phyloP scores from a whole-genome alignment of 2,329 filamentous ascomycete genomes.

The Hypoxylon sp. region DNA sequence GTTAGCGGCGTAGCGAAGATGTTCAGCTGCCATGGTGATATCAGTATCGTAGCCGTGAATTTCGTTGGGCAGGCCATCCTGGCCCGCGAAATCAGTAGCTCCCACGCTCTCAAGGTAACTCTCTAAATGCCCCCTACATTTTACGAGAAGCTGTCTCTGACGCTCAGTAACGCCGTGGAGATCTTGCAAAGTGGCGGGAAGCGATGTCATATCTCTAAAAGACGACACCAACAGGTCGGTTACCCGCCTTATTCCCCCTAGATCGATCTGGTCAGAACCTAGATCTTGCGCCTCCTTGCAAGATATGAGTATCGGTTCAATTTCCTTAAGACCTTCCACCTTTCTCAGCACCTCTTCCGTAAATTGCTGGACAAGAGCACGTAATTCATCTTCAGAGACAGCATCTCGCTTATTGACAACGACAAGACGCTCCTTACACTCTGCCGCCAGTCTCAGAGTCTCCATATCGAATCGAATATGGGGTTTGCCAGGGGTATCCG shows the following conservation, averaged over 20 bases:
- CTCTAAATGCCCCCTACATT: constrained; percentile 79
- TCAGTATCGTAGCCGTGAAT: constrained; percentile 71
- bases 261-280: constrained; percentile 60
- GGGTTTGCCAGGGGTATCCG: constrained; percentile 52
- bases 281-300: constrained; percentile 72
- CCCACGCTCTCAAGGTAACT: constrained; percentile 77
- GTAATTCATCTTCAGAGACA: constrained; percentile 56
- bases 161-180: constrained; percentile 92
- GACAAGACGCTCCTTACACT: constrained; percentile 65
- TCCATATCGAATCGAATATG: constrained; percentile 69
- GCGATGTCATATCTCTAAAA: constrained; percentile 79
- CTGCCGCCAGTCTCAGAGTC: constrained; percentile 67
- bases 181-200: constrained; percentile 82
- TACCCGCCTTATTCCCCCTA: constrained; percentile 78
- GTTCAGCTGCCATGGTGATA: constrained; percentile 91
- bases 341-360: constrained; percentile 55
- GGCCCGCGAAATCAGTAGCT: constrained; percentile 38
- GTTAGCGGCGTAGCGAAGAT: constrained; percentile 84
- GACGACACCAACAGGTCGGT: constrained; percentile 75
- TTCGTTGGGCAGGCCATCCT: constrained; percentile 49
- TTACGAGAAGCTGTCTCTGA: constrained; percentile 83
- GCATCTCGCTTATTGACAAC: constrained; percentile 75
- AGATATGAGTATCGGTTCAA: constrained; percentile 74
- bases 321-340: constrained; percentile 59
- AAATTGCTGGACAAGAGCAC: constrained; percentile 60